A percentile compares a stretch with the other conserved stretches of the same genome.
These are phyloP conservation scores for Stachybotrys chlorohalonatus DNA, from an alignment of 2,329 filamentous ascomycete species.

Conservation along the genomic window DNA sequence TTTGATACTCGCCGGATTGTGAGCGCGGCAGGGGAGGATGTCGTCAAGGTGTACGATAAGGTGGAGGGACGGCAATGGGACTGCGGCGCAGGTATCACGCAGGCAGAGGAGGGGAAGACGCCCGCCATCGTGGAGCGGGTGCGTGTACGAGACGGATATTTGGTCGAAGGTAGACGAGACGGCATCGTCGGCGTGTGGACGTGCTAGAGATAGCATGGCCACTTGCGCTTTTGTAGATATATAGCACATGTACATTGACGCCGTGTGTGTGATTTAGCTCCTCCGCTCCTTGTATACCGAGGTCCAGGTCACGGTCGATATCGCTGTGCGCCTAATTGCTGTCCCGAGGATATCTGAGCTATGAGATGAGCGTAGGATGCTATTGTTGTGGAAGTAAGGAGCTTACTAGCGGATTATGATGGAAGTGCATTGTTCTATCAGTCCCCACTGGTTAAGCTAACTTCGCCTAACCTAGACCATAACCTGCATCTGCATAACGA, in stretches of 20 bases:
- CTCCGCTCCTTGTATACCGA: not conserved
- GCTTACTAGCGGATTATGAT: too few relatives aligned
- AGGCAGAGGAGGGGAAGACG: constrained; percentile 55
- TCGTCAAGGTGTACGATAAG: constrained; percentile 98
- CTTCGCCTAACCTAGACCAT: too few relatives aligned
- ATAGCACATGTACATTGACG: constrained; percentile 4
- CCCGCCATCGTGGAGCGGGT: constrained; percentile 73
- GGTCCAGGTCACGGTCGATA: not conserved
- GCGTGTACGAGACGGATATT: constrained; percentile 84
- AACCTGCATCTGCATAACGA: too few relatives aligned
- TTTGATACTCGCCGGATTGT: constrained; percentile 89
- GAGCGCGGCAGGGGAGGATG: constrained; percentile 79
- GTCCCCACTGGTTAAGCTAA: too few relatives aligned
- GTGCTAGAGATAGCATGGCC: constrained; percentile 35
- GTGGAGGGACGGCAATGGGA: constrained; percentile 94
- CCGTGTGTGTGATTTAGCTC: too few relatives aligned
- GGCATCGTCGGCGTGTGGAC: constrained; percentile 89
- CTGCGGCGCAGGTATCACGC: constrained; percentile 73
- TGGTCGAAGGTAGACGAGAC: constrained; percentile 82
- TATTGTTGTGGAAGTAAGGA: too few relatives aligned
- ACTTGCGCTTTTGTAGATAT: constrained; percentile 4
- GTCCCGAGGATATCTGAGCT: too few relatives aligned
- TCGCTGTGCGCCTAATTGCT: too few relatives aligned
- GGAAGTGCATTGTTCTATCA: too few relatives aligned
- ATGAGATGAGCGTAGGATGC: too few relatives aligned